Percentiles rank a stretch among this genome's conserved stretches.
These are phyloP conservation scores for Arctium lappa DNA, from an alignment of 129 eudicot species.

Conservation along the genomic window DNA sequence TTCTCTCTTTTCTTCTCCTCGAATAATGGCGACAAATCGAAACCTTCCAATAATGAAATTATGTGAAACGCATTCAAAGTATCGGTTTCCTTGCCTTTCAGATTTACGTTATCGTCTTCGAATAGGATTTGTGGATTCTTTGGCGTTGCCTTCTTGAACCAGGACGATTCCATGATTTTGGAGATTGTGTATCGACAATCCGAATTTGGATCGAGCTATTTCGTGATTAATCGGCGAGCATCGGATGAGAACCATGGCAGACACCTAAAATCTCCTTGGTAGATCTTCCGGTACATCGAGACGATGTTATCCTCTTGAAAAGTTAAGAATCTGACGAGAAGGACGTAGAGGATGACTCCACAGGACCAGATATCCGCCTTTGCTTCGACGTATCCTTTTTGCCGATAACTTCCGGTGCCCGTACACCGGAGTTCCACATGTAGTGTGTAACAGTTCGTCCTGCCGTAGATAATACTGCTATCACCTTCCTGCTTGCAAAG, in stretches of 20 bases:
- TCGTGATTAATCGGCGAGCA: conserved; percentile 51
- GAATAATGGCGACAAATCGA: conserved; percentile 83
- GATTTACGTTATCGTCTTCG: too few species aligned
- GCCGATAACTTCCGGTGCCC: conserved; percentile 92
- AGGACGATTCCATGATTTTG: too few species aligned
- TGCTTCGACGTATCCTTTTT: conserved; percentile 78
- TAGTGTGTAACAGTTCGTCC: conserved; percentile 79
- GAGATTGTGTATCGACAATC: conserved; percentile 19
- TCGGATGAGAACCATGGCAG: conserved; percentile 94
- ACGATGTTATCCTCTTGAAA: too few species aligned
- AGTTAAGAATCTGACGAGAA: too few species aligned
- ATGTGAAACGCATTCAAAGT: conserved; percentile 81
- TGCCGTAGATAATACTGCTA: conserved; percentile 36
- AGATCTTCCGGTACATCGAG: conserved; percentile 29
- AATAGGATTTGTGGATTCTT: too few species aligned
- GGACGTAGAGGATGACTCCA: conserved; percentile 37
- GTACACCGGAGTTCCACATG: conserved; percentile 90
- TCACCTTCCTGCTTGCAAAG: too few species aligned
- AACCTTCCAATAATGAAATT: conserved; percentile 78
- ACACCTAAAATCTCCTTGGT: conserved; percentile 82
- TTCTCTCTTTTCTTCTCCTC: conserved; percentile 64
- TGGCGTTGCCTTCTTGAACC: too few species aligned
- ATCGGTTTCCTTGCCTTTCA: conserved; percentile 41
- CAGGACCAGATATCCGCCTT: conserved; percentile 95
- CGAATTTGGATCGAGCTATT: conserved; percentile 76